Conservation (phyloP, 495 filamentous ascomycete species). For the Astrocystis sublimbata region DNA sequence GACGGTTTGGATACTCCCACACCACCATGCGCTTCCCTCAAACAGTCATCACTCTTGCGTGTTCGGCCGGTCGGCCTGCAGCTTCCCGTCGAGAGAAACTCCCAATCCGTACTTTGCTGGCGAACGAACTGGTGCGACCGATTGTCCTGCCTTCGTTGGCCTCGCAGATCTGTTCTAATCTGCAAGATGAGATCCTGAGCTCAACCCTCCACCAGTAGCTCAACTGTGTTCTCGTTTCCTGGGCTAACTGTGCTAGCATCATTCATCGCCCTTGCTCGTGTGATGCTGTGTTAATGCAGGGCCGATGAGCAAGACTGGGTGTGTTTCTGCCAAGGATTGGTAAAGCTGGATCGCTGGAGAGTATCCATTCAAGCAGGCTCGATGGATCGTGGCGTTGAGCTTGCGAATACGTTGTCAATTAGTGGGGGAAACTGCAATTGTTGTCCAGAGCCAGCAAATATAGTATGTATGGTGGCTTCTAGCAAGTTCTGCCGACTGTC, state of each 20-base stretch:
- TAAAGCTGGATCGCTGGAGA: not conserved
- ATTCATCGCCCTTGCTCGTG: not conserved
- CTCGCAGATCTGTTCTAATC: conserved; percentile 14
- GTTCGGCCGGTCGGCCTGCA: conserved; percentile 19
- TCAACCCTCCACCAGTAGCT: conserved; percentile 10
- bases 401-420: not conserved
- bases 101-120: not conserved
- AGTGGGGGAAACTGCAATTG: not conserved
- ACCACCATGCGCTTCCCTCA: not conserved
- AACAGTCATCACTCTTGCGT: not conserved
- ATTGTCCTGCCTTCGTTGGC: conserved; percentile 3
- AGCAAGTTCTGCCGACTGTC: not conserved
- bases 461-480: not conserved
- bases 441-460: not conserved
- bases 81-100: not conserved
- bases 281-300: conserved; percentile 10
- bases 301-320: not conserved
- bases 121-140: not conserved
- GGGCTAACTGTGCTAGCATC: not conserved
- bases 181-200: conserved; percentile 22
- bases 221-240: not conserved
- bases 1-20: conserved; percentile 1
- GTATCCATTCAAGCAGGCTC: not conserved
- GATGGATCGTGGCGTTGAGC: not conserved
- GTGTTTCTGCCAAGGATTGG: not conserved